Percentiles rank a stretch among this genome's conserved stretches.
phyloP scores from a whole-genome alignment of 164 flowering plant species.

The Vitis cinerea region DNA sequence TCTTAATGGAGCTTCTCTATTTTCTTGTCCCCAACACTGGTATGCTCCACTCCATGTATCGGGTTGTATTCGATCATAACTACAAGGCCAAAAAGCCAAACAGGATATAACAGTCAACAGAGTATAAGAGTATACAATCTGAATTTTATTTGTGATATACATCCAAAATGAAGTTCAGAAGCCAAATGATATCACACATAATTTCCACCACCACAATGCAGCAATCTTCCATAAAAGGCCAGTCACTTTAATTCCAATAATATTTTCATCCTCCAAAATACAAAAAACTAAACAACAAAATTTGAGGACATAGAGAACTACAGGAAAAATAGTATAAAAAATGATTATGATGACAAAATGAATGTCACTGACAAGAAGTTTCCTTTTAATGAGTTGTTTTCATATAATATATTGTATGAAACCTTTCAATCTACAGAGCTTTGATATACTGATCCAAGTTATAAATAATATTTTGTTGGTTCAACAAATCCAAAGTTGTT shows the following conservation, averaged over 20 bases:
- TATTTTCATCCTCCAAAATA: not conserved
- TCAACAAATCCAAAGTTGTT: too few species aligned
- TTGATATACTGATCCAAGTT: too few species aligned
- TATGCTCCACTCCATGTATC: constrained; percentile 99
- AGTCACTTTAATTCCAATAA: not conserved
- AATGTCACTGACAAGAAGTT: too few species aligned
- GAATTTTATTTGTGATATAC: not conserved
- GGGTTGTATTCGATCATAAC: constrained; percentile 96
- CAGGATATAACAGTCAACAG: not conserved
- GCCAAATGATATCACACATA: not conserved
- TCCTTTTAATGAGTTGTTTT: too few species aligned
- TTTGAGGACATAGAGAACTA: not conserved
- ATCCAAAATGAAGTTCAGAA: not conserved
- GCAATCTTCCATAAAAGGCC: not conserved
- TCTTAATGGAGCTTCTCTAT: constrained; percentile 88
- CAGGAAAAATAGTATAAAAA: not conserved
- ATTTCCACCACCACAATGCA: not conserved
- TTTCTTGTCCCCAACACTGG: constrained; percentile 95
- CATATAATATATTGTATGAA: too few species aligned
- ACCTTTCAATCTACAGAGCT: too few species aligned
- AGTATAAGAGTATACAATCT: not conserved
- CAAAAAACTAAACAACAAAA: not conserved
- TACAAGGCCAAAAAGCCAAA: constrained; percentile 19
- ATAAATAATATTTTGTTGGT: too few species aligned
- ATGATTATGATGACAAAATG: not conserved